Evolutionary conservation across 352 stramenopile species (phyloP), one percentile per base, ranked within the genome.

Genomic region (Phytophthora palmivora): DNA sequence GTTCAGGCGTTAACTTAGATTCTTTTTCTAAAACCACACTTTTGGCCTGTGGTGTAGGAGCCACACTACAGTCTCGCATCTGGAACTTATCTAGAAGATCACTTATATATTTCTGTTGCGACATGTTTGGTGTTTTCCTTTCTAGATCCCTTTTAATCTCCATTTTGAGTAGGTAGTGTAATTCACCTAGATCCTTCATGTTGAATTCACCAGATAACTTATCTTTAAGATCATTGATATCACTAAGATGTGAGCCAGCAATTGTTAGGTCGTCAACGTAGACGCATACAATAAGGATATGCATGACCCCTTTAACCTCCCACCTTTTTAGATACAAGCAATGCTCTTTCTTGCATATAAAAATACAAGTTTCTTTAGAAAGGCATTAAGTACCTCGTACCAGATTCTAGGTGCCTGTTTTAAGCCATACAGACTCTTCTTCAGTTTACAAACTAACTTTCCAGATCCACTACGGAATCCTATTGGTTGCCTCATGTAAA

Each of bases 401-500:
- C n/a, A n/a, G n/a, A n/a, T n/a, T n/a, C n/a, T n/a, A n/a, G n/a
- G n/a, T n/a, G n/a, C n/a, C n/a, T n/a, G n/a, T n/a, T n/a, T n/a
- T n/a, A n/a, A n/a, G n/a, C n/a, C n/a, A n/a, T n/a, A n/a, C n/a
- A n/a, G n/a, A n/a, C 38, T 62, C 45, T 64, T 52, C 10, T 22
- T 5, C 10, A 52, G 21, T 37, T 64, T 64, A 21, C 56, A 64
- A 14, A 58, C 46, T 9, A 46, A 7, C 5, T 5, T 21, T 19
- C 19, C 45, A 21, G 49, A 37, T 0, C n/a, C n/a, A n/a, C n/a
- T n/a, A n/a, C 46, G 26, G 19, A 65, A 65, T 15, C 56, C 21
- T 9, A 47, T 37, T 12, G 56, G 46, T 11, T 58, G 46, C 8
- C 28, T 30, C 56, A 65, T 47, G 10, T 65, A 65, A 4, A 58